Evolutionary conservation across 352 stramenopile genomes (phyloP), one percentile per base, ranked within the genome.

Genomic region (Albugo candida): DNA sequence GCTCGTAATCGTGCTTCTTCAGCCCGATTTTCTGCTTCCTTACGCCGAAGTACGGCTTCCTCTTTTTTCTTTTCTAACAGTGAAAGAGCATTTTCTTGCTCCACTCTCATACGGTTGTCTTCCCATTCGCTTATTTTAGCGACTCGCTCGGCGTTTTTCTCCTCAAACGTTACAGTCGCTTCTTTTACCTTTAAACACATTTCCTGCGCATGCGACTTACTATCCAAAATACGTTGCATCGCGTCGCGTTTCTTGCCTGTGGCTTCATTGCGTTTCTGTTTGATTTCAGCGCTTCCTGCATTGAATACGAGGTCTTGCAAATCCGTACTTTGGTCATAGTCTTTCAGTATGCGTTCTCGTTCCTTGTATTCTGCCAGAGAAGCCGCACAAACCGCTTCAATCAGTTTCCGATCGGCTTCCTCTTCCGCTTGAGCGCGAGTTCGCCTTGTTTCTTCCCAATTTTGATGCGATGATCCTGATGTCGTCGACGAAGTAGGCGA

Each of bases 321-420:
- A 5, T 50, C 60, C 11, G 65, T 55, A 44, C 69, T 59, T 6
- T 52, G 60, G 20, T 76, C 64, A 49, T 80, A 83, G 5, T 58
- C 42, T 27, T 81, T 60, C 5, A 84, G 41, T 19, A 60, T 66
- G 35, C 70, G 73, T 55, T 86, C 60, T 14, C 68, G 67, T 24
- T 82, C 67, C 21, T 81, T 85, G 45, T 54, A 83, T 49, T 86
- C 77, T 13, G 70, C 60, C 41, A 89, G 55, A 21, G 77, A 89
- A 16, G 71, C 74, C 52, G 79, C 73, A 44, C 72, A 77, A 20
- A 89, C 77, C 0, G 77, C 77, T 18, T 85, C 70, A 11, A 89
- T 59, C 11, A 89, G 58, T 49, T 86, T 83, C 47, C 72, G 64
- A 16, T 89, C 73, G 3, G 67, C 66, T 24, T 76, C 53, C 21